Evolutionary conservation across 768 basidiomycete species (phyloP), one percentile per base, ranked within the genome.

Genomic region (Tulasnella sp.): DNA sequence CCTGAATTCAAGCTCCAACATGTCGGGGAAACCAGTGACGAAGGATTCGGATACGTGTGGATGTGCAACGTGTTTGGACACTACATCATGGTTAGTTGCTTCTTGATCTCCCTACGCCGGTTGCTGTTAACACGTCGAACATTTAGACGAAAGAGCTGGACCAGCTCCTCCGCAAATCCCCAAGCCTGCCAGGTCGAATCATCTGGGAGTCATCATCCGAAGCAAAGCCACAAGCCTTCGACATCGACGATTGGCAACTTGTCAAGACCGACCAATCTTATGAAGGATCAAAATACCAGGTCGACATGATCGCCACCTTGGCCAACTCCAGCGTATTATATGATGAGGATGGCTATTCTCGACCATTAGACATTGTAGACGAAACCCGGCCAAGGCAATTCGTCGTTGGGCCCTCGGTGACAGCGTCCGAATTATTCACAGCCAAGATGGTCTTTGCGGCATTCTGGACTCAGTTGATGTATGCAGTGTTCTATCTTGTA

Each of bases 31-130:
- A 80, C 87, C 73, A 92, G 89, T 80, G 84, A 84, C 5, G 93
- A 96, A 80, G 90, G 91, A 6, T 84, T 94, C 0, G 94, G 94
- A 3, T 91, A 88, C 87, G 88, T 91, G 9, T 96, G 93, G 93
- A 93, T 95, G 82, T 92, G 89, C 79, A 95, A 95, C 81, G 84
- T 94, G 37, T 94, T 95, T 77, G 90, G 91, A 0, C 93, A 95
- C 83, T 95, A 91, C 82, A 87, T 87, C 39, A 84, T 96, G 80
- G 94, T 95, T 81, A 76, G 91, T 87, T 5, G 57, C 37, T 55
- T 67, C 20, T 48, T 16, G 20, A 26, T 13, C 35, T 26, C 10
- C 74, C 13, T 51, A 10, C 48, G 3, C 35, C 39, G 15, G 20
- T 44, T 1, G 5, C 5, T 42, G 5, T 37, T 39, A 29, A 26